Conservation (phyloP, 225 moss, liverwort and hornwort genomes). For the Antitrichia curtipendula region DNA sequence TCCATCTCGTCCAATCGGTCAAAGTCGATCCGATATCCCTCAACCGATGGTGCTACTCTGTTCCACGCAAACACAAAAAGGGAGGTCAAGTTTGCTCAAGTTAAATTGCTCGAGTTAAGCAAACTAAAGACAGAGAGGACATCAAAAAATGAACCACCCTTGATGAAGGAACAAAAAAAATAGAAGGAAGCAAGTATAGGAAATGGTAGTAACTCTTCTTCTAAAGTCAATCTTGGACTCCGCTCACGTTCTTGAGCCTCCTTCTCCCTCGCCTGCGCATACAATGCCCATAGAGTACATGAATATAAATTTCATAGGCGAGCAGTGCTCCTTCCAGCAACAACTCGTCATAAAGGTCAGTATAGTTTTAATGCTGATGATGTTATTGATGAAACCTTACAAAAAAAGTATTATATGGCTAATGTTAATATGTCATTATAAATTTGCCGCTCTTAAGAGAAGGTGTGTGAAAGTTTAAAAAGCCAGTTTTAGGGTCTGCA, state of each 20-base stretch:
- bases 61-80: not conserved
- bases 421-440: not conserved
- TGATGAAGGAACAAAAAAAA: not conserved
- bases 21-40: conserved; percentile 66
- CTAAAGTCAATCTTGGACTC: conserved; percentile 42
- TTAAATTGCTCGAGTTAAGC: not conserved
- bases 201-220: conserved; percentile 60
- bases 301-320: not conserved
- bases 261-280: conserved; percentile 44
- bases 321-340: not conserved
- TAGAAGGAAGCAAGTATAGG: not conserved
- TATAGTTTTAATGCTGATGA: not conserved
- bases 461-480: not conserved
- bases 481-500: conserved; percentile 25
- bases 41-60: conserved; percentile 52
- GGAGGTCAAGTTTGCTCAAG: not conserved
- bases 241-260: conserved; percentile 32
- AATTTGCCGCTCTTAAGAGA: not conserved
- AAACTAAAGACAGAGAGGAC: not conserved
- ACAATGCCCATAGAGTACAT: not conserved
- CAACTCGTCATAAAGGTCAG: not conserved
- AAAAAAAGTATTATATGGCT: not conserved
- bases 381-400: not conserved
- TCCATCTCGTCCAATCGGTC: conserved; percentile 92
- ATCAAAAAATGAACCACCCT: not conserved